Evolutionary conservation across 1,284 basidiomycete genomes (phyloP), one percentile per base, ranked within the genome.

Genomic region (Trichosporon inkin): DNA sequence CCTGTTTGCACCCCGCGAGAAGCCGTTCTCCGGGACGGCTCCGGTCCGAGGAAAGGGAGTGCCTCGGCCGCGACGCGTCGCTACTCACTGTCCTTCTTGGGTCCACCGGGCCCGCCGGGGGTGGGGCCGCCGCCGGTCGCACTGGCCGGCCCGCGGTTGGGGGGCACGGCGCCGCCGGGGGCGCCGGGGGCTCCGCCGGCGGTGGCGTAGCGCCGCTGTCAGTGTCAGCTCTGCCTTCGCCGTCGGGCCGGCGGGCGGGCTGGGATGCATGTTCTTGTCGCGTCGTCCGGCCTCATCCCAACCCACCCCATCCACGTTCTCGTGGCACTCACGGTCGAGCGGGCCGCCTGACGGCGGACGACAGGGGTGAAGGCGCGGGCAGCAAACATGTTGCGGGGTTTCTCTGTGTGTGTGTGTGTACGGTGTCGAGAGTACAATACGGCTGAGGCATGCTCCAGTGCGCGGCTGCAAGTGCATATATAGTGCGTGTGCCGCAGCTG

Each of bases 81-180:
- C 16, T 49, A 49, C 44, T 49, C 44, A 49, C 44, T 49, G 44
- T 49, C 44, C 44, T 49, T 49, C 44, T 49, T 49, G 36, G 36
- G 36, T 28, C 44, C 22, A 14, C 44, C 44, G 24, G 44, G 22
- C n/a, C 44, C 22, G 24, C 44, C 44, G 24, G 44, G 22, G 38
- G 38, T 40, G 44, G 44, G 44, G 13, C 44, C 44, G 28, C 44
- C 44, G 24, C 44, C 44, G 24, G 44, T 22, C 10, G 44, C 44
- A 6, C 44, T 14, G 44, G 14, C 11, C 7, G 44, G 44, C 2
- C 22, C 44, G 13, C 13, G 8, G 24, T 49, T 6, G 14, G 44
- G 44, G 24, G 44, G 44, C 16, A 49, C 44, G 24, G 44, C 13
- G 22, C 44, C 44, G 44, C 44, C 44, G 44, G 44, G 44, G 16